phyloP scores from a whole-genome alignment of 225 moss, liverwort and hornwort genomes.

The Thuidium tamariscinum region DNA sequence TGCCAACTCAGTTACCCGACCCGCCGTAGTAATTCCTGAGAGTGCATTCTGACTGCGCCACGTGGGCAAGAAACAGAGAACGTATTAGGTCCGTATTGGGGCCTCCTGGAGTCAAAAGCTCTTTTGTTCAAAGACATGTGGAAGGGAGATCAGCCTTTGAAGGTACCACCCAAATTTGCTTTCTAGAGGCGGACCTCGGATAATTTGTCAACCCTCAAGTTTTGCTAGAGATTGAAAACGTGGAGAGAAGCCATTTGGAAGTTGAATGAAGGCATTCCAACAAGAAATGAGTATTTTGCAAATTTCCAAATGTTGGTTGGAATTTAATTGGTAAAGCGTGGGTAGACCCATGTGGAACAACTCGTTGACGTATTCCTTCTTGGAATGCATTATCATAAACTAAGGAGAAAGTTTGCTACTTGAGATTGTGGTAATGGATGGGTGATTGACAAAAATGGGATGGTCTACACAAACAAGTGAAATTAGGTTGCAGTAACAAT shows the following conservation, averaged over 20 bases:
- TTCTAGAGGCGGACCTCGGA: not conserved
- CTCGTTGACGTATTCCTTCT: fast-evolving
- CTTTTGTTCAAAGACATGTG: not conserved
- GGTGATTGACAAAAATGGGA: too few species aligned
- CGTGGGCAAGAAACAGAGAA: not conserved
- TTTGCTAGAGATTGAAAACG: too few species aligned
- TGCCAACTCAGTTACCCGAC: not conserved
- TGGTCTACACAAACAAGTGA: too few species aligned
- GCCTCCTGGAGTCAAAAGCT: not conserved
- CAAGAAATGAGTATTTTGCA: not conserved
- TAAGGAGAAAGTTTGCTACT: fast-evolving
- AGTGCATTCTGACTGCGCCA: too few species aligned
- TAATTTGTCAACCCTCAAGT: too few species aligned
- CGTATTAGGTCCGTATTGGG: not conserved
- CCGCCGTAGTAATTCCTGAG: too few species aligned
- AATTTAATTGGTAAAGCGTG: fast-evolving
- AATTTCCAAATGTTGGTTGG: not conserved
- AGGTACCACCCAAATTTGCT: not conserved
- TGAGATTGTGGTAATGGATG: too few species aligned
- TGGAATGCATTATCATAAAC: not conserved
- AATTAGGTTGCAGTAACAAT: too few species aligned
- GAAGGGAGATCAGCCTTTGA: not conserved
- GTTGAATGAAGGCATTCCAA: not conserved
- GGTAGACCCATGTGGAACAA: not conserved
- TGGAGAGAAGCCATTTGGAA: not conserved